Percentiles rank a stretch among this genome's conserved stretches.
Evolutionary conservation across 768 basidiomycete genomes (phyloP).

Genomic region (Auriculariales sp.): DNA sequence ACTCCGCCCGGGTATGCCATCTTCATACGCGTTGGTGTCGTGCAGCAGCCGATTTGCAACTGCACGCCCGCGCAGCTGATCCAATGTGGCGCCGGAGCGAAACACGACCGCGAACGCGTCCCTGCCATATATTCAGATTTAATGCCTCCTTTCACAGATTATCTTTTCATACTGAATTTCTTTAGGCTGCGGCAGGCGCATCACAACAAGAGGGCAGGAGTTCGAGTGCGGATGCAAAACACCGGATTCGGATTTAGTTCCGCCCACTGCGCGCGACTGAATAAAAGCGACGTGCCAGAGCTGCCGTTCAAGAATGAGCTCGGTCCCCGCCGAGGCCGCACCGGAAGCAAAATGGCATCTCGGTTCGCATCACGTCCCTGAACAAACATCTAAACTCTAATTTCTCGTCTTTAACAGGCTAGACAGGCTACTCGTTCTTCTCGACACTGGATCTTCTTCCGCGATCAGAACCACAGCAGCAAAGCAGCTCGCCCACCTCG

Average conservation of each 20-base stretch:
- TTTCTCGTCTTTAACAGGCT: conserved; percentile 34
- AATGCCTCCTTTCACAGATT: too few relatives aligned
- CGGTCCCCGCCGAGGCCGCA: neutral
- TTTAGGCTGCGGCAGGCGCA: neutral
- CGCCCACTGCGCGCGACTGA: too few relatives aligned
- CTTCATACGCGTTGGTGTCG: conserved; percentile 4
- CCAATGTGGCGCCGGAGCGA: neutral
- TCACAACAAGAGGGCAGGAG: too few relatives aligned
- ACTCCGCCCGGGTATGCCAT: conserved; percentile 58
- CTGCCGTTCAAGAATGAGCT: too few relatives aligned
- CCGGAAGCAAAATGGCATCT: neutral
- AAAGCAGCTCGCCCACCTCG: conserved; percentile 87
- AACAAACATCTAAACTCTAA: neutral
- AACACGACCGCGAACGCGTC: neutral
- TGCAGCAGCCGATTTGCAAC: neutral
- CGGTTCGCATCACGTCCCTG: neutral
- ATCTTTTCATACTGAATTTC: too few relatives aligned
- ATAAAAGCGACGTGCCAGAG: too few relatives aligned
- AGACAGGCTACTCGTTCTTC: conserved; percentile 89
- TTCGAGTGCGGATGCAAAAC: too few relatives aligned
- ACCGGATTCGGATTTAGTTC: too few relatives aligned
- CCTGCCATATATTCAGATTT: too few relatives aligned
- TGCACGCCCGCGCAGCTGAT: neutral
- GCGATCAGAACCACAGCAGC: conserved; percentile 91
- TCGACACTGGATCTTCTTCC: conserved; percentile 86